phyloP scores from a whole-genome alignment of 768 basidiomycete species.

The Leccinellum albellum region DNA sequence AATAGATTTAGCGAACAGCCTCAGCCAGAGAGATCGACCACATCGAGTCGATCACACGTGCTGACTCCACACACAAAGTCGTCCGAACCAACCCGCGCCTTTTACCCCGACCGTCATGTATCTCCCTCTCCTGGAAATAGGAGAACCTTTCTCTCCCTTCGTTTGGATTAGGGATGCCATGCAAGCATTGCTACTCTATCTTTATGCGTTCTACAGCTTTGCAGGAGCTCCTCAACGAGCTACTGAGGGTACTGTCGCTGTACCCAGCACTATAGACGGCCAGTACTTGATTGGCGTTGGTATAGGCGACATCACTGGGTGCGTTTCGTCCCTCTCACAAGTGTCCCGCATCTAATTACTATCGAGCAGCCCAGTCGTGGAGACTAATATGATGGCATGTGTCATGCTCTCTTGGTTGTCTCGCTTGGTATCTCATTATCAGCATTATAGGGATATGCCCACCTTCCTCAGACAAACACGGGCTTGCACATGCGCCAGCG shows the following conservation, averaged over 20 bases:
- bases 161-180: conserved; percentile 35
- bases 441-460: conserved; percentile 58
- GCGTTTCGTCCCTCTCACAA: conserved; percentile 5
- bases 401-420: not conserved
- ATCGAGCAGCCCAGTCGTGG: conserved; percentile 58
- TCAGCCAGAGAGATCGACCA: too few relatives aligned
- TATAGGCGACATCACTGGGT: conserved; percentile 75
- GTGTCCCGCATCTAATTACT: not conserved
- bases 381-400: conserved; percentile 79
- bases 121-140: conserved; percentile 17
- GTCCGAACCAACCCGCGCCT: not conserved
- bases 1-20: not conserved
- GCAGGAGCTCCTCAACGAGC: conserved; percentile 20
- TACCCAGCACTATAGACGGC: conserved; percentile 6
- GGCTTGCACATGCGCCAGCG: conserved; percentile 79
- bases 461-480: conserved; percentile 59
- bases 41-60: not conserved
- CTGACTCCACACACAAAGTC: not conserved
- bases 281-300: conserved; percentile 27
- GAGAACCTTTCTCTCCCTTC: conserved; percentile 15
- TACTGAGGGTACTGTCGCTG: not conserved
- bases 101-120: conserved; percentile 12
- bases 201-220: conserved; percentile 40
- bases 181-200: conserved; percentile 39
- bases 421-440: not conserved